A percentile compares a stretch with the other conserved stretches of the same genome.
phyloP scores from a whole-genome alignment of 2,329 filamentous ascomycete species.

The Neopestalotiopsis sp. region DNA sequence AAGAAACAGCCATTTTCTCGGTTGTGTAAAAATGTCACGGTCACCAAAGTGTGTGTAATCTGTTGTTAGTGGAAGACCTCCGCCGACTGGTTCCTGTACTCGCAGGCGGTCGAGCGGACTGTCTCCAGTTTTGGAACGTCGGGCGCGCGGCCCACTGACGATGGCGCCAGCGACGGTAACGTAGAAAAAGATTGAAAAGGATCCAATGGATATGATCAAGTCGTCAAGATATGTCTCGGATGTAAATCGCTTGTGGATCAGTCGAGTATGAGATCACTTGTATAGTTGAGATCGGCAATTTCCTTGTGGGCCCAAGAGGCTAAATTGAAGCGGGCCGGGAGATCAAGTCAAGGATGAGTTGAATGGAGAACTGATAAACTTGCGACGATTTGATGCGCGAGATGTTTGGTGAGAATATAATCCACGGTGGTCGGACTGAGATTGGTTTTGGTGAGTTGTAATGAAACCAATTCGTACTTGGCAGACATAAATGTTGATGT shows the following conservation, averaged over 20 bases:
- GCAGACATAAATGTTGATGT: conserved; percentile 14
- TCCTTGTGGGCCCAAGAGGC: conserved; percentile 3
- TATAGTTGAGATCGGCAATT: conserved; percentile 4
- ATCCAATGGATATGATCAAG: background rate
- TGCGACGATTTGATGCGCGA: background rate
- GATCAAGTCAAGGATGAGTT: conserved; percentile 7
- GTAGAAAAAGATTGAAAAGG: no score
- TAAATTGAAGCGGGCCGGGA: conserved; percentile 2
- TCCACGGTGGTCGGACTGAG: background rate
- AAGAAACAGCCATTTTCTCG: conserved; percentile 39
- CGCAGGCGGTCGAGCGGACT: background rate
- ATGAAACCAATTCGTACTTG: background rate
- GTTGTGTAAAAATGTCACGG: background rate
- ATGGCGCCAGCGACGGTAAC: background rate
- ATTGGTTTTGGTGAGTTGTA: background rate
- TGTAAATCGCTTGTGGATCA: background rate
- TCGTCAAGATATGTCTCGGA: background rate
- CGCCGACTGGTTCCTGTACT: background rate
- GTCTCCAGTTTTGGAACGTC: background rate
- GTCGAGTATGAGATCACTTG: conserved; percentile 3
- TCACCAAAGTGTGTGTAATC: background rate
- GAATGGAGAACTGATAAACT: background rate
- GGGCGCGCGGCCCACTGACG: conserved; percentile 6
- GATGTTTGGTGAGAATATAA: background rate
- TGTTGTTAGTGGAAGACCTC: background rate